Evolutionary conservation across 2,329 filamentous ascomycete species (phyloP), one percentile per base, ranked within the genome.

Genomic region (Neofusicoccum umdonicola): DNA sequence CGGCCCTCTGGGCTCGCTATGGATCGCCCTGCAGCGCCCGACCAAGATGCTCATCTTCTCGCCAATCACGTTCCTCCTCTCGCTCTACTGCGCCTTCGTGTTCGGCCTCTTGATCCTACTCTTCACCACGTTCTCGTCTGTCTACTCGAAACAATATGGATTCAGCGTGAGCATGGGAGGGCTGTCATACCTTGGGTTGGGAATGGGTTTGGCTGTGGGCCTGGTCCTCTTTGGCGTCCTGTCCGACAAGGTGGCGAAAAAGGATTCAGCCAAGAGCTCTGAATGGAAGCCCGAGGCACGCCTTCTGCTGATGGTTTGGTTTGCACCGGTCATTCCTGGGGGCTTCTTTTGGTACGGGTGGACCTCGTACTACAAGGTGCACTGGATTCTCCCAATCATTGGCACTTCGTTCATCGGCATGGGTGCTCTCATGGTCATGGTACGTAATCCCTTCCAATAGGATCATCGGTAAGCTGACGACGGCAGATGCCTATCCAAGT

Each of bases 291-390:
- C 67, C 3, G 66, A 71, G 56, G 44, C 62, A n/a, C 56, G 66
- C 44, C 56, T 68, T 4, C 35, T 68, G 12, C 56, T 52, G 13
- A 66, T 68, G 63, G 57, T 66, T 3, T 65, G 60, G 15, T 42
- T 58, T 35, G 62, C 62, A 45, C 67, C 67, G 3, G 37, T 54
- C 50, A 44, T 87, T 69, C 75, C 3, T 64, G 70, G 3, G 73
- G 78, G 1, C 64, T 79, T 4, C n/a, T 77, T 79, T 66, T 66
- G 76, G 54, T 86, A 85, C 65, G 83, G 54, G 31, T 58, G 54
- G 54, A 35, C 19, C 9, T 39, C 54, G 3, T 45, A 58, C 54
- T 58, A 44, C n/a, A 31, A 31, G 22, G n/a, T n/a, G 11, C 54
- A 58, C 54, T 58, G 54, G 54, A 58, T 58, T 12, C 17, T 58